Base-by-base conservation (phyloP, 78 protist species). In the Cavenderia fasciculata region DNA sequence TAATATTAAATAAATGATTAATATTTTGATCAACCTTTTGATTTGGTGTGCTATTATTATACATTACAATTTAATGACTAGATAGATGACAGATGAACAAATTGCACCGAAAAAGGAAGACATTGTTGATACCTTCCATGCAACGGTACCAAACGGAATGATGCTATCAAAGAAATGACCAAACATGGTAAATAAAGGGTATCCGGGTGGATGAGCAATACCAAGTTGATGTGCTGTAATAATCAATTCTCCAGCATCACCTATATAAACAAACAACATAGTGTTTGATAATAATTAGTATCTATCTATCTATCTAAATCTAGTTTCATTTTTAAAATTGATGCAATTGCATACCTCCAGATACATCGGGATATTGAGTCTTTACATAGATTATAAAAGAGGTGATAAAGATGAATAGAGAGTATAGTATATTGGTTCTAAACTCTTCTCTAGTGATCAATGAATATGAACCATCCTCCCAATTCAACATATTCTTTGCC, bases 161-260 rank as follows among this genome's bases (percentile, higher is more conserved):
- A 77, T n/a, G 18, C 33, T 78, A 3, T 78, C 44, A 46, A 87
- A 76, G 25, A 62, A 16, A n/a, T 74, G 57, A n/a, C 92, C 94
- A 2, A 85, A 33, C 46, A 93, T 23, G 27, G 94, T 72, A 61
- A 89, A 92, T 43, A 73, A 25, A 25, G 97, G 97, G 40, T 95
- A 95, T 12, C 97, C 97, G 0, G 97, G 95, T n/a, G 97, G 97
- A 65, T 95, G 97, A 21, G 94, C 88, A 34, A 87, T 63, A 23
- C 95, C 97, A 25, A 52, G 25, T 71, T 62, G 77, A 74, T 73
- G 46, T 2, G 95, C 95, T 16, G 59, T 72, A 27, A 49, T 46
- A 44, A 79, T 68, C 16, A 95, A 62, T 77, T 95, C 97, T 12
- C 97, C 97, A 0, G 95, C 62, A 62, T 95, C 97, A 69, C 97